These are phyloP conservation scores for Medicago lupulina DNA, from an alignment of 306 rosid species.

Conservation along the genomic window DNA sequence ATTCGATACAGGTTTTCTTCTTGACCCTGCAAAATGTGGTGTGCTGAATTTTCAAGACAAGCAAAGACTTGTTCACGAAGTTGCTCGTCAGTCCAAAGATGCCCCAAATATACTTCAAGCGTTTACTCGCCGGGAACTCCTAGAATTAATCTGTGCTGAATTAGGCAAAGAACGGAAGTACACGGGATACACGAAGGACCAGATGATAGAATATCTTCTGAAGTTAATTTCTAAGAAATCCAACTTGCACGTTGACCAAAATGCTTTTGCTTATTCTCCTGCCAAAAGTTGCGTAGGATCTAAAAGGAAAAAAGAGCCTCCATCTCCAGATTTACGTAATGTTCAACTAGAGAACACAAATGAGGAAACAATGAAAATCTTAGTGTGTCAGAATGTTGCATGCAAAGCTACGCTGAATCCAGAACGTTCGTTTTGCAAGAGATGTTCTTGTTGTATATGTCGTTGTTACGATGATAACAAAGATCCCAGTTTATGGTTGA, in stretches of 20 bases:
- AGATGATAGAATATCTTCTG: conserved; percentile 79
- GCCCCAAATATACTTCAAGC: conserved; percentile 72
- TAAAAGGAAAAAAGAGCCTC: conserved; percentile 62
- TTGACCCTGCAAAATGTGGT: conserved; percentile 67
- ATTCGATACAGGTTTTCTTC: conserved; percentile 56
- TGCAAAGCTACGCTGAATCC: conserved; percentile 75
- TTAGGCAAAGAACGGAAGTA: conserved; percentile 91
- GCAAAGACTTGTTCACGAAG: conserved; percentile 69
- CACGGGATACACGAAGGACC: conserved; percentile 77
- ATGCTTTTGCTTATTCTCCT: conserved; percentile 40
- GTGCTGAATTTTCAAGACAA: conserved; percentile 71
- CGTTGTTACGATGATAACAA: conserved; percentile 86
- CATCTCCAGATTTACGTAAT: conserved; percentile 46
- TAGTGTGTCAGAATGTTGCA: conserved; percentile 72
- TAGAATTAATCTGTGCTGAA: conserved; percentile 84
- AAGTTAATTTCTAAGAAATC: conserved; percentile 68
- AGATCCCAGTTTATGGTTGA: conserved; percentile 95
- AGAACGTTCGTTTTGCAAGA: conserved; percentile 77
- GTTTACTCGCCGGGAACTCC: conserved; percentile 81
- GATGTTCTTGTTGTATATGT: conserved; percentile 95
- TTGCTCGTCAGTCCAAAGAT: conserved; percentile 68
- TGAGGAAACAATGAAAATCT: conserved; percentile 54
- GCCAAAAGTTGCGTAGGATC: conserved; percentile 53
- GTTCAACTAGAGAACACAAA: conserved; percentile 46
- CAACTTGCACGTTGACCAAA: conserved; percentile 43